Evolutionary conservation across 2,329 filamentous ascomycete species (phyloP), one percentile per base, ranked within the genome.

Genomic region (Phaeosphaeria sp.): DNA sequence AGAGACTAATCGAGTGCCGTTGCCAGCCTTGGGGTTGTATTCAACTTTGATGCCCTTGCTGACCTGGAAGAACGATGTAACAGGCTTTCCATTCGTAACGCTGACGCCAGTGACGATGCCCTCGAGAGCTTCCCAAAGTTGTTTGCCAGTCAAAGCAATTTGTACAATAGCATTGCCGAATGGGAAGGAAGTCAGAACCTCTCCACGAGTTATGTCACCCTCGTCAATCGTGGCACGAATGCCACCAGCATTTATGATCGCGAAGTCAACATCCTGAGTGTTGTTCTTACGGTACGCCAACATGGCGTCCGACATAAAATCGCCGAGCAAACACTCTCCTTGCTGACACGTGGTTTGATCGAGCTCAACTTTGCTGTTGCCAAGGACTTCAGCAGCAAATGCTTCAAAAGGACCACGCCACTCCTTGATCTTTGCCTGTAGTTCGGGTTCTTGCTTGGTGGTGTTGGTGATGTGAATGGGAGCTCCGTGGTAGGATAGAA

Each of bases 151-250:
- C 60, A 85, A 80, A 0, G 70, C 76, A 17, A 89, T 74, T 65
- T 89, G 85, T 8, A 88, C 86, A 20, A 90, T 80, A 45, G 86
- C 80, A 73, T 90, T 90, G 53, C 85, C 84, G 61, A 90, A 90
- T 40, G 87, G 87, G 74, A 90, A 90, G 0, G 86, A 82, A 0
- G 86, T 89, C 2, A 89, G 78, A 5, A 89, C 84, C 59, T 88
- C 83, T 52, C 87, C 87, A 36, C 86, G 84, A 3, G 87, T 90
- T 67, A 90, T 84, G 52, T 83, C 74, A 9, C 87, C 88, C 18
- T 77, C 71, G 43, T 87, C 86, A 51, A 90, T 90, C 36, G 84
- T 85, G 2, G 87, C 86, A 20, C 87, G 86, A 51, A 90, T 82
- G 25, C 87, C 87, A 15, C 87, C 87, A 1, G 84, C 84, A 72